Evolutionary conservation across 192 early-diverging fungal species (phyloP).

Genomic region (Geranomyces variabilis): DNA sequence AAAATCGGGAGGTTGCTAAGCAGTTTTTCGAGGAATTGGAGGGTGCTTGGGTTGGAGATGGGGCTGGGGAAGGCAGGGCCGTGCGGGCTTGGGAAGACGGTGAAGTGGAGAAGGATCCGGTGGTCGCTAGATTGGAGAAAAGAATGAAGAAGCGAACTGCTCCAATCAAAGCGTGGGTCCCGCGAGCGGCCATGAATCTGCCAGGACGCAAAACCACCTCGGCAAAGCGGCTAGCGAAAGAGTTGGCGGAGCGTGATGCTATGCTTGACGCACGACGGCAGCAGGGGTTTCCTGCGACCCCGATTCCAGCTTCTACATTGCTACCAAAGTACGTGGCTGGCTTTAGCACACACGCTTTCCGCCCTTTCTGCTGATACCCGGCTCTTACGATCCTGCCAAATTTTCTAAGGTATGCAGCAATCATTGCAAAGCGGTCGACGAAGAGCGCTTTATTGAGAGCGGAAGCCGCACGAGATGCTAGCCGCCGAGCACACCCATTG

Average conservation of each 20-base stretch:
- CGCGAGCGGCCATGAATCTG: background rate
- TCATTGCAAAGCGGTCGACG: background rate
- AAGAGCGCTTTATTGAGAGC: background rate
- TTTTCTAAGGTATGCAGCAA: background rate
- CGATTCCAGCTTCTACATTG: background rate
- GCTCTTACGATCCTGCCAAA: too few relatives aligned
- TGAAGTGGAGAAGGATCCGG: too few relatives aligned
- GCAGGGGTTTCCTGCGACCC: conserved; percentile 6
- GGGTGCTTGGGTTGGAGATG: background rate
- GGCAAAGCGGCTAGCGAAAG: conserved; percentile 4
- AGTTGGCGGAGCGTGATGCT: conserved; percentile 5
- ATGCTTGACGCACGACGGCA: background rate
- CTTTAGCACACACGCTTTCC: background rate
- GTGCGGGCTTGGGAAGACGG: too few relatives aligned
- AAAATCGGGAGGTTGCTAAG: background rate
- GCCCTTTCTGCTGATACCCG: too few relatives aligned
- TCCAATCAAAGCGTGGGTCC: background rate
- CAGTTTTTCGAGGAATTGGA: conserved; percentile 8
- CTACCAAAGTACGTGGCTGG: conserved; percentile 3
- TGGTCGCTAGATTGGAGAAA: too few relatives aligned
- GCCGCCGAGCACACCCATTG: background rate
- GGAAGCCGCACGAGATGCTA: background rate
- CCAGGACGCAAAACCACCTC: conserved; percentile 9
- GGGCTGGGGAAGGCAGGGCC: too few relatives aligned
- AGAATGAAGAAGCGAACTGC: too few relatives aligned